phyloP scores from a whole-genome alignment of 2,329 filamentous ascomycete species.

The Botrytis aclada region DNA sequence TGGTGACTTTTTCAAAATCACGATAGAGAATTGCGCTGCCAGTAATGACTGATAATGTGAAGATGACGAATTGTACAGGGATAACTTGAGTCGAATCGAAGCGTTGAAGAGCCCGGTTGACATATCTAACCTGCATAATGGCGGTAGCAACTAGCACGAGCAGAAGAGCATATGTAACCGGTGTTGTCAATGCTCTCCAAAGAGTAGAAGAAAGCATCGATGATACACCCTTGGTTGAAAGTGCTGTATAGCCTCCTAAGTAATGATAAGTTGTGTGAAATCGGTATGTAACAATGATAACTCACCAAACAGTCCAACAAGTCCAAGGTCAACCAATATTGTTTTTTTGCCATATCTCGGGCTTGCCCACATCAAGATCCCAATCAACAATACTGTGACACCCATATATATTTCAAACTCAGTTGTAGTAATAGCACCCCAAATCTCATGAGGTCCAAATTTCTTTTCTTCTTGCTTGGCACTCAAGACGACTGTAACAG shows the following conservation, averaged over 20 bases:
- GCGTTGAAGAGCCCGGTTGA: conserved; percentile 84
- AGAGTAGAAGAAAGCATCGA: conserved; percentile 91
- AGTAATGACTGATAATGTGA: conserved; percentile 91
- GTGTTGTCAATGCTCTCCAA: conserved; percentile 84
- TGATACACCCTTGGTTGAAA: conserved; percentile 94
- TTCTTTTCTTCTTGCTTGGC: conserved; percentile 87
- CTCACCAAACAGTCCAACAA: conserved; percentile 89
- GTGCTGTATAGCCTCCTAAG: conserved; percentile 86
- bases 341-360: conserved; percentile 78
- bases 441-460: conserved; percentile 85
- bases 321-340: conserved; percentile 86
- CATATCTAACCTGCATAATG: conserved; percentile 94
- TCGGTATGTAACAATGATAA: conserved; percentile 22
- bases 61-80: conserved; percentile 94
- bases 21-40: conserved; percentile 91
- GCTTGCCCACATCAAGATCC: conserved; percentile 76
- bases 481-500: conserved; percentile 88
- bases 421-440: conserved; percentile 79
- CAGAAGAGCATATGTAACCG: conserved; percentile 84
- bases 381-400: conserved; percentile 71
- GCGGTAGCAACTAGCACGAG: conserved; percentile 78
- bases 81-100: conserved; percentile 99
- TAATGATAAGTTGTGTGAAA: conserved; percentile 21
- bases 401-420: conserved; percentile 90
- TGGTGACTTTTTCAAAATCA: conserved; percentile 83